Conservation (phyloP, 768 basidiomycete genomes). For the Trametes cubensis region DNA sequence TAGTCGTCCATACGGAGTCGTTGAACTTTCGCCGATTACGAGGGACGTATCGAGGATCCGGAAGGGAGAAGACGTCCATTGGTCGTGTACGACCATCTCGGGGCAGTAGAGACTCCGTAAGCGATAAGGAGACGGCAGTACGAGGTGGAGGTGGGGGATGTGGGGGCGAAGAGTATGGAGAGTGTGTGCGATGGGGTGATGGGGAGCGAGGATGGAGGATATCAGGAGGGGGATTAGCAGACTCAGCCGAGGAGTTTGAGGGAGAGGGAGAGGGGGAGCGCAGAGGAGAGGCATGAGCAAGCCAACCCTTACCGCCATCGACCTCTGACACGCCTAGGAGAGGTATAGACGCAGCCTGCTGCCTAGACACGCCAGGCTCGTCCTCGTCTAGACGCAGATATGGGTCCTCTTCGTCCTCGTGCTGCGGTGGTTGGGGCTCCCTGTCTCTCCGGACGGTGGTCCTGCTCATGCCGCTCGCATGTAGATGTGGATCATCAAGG, state of each 20-base stretch:
- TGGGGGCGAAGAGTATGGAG: constrained; percentile 30
- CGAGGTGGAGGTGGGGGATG: constrained; percentile 46
- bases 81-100: constrained; percentile 68
- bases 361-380: constrained; percentile 44
- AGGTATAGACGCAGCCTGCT: constrained; percentile 41
- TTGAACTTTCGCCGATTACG: constrained; percentile 71
- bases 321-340: constrained; percentile 47
- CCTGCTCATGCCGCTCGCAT: constrained; percentile 40
- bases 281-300: constrained; percentile 75
- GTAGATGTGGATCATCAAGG: constrained; percentile 75
- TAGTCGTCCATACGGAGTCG: constrained; percentile 69
- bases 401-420: constrained; percentile 66
- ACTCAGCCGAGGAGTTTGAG: constrained; percentile 46
- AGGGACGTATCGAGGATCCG: constrained; percentile 72
- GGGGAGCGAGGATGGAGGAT: constrained; percentile 39
- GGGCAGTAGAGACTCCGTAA: constrained; percentile 81
- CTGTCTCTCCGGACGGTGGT: constrained; percentile 37
- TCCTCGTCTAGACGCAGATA: constrained; percentile 78
- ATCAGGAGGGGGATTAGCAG: constrained; percentile 46
- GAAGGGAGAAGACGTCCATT: constrained; percentile 72
- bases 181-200: constrained; percentile 22
- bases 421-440: constrained; percentile 23
- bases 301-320: constrained; percentile 55
- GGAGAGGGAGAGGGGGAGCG: constrained; percentile 48
- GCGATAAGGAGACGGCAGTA: constrained; percentile 57